Conservation (phyloP, 768 basidiomycete species). For the Trametes meyenii region DNA sequence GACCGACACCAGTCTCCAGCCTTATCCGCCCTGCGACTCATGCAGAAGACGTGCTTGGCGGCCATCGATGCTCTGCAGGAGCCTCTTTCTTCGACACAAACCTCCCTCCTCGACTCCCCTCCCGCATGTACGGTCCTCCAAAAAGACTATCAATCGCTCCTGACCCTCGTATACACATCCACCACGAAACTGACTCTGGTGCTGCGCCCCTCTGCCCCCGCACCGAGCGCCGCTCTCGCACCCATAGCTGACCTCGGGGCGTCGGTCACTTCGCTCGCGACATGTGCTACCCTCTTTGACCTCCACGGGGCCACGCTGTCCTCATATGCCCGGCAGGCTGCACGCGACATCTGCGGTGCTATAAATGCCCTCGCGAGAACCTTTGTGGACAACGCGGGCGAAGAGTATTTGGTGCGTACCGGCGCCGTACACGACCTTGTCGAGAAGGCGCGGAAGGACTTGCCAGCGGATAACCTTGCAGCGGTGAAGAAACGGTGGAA, state of each 20-base stretch:
- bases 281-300: conserved; percentile 34
- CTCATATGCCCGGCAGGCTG: conserved; percentile 15
- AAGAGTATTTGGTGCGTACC: conserved; percentile 32
- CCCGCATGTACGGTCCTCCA: conserved; percentile 24
- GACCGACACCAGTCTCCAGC: conserved; percentile 24
- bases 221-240: conserved; percentile 27
- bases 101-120: conserved; percentile 6
- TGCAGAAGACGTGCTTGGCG: conserved; percentile 27
- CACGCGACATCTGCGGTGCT: conserved; percentile 25
- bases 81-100: conserved; percentile 7
- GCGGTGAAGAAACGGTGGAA: conserved; percentile 59
- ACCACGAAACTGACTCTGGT: conserved; percentile 33
- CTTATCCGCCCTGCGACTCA: conserved; percentile 16
- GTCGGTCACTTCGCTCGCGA: conserved; percentile 30
- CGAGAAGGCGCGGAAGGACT: conserved; percentile 37
- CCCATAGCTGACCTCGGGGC: conserved; percentile 29
- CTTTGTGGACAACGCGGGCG: conserved; percentile 21
- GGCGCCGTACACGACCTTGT: conserved; percentile 35
- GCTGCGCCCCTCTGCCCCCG: conserved; percentile 29
- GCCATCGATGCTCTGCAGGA: conserved; percentile 23
- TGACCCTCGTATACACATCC: conserved; percentile 33
- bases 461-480: conserved; percentile 58
- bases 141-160: conserved; percentile 32
- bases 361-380: conserved; percentile 18
- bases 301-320: conserved; percentile 31